A percentile compares a stretch with the other conserved stretches of the same genome.
Evolutionary conservation across 2,329 filamentous ascomycete genomes (phyloP).

Genomic region (Colletotrichum lindemuthianum): DNA sequence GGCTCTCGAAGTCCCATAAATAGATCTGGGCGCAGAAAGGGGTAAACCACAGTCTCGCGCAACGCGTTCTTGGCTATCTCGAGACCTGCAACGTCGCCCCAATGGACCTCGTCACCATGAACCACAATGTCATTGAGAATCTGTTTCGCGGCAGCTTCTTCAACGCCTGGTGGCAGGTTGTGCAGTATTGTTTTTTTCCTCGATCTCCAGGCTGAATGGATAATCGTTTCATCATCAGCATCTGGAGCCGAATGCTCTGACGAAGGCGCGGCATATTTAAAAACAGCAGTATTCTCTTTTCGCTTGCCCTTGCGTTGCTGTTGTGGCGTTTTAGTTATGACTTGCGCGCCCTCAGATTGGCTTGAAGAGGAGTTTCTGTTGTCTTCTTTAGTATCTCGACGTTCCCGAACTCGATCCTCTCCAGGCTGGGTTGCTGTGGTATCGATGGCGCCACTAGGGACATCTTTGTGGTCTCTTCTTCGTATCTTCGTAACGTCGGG

Average conservation of each 20-base stretch:
- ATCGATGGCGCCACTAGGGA: neutral
- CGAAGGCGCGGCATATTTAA: constrained; percentile 58
- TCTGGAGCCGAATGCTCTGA: constrained; percentile 51
- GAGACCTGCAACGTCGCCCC: constrained; percentile 91
- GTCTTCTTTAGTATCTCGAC: too few relatives aligned
- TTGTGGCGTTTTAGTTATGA: neutral
- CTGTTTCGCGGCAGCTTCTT: constrained; percentile 84
- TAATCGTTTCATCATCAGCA: constrained; percentile 50
- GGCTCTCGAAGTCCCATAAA: constrained; percentile 97
- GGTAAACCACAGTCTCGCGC: constrained; percentile 96
- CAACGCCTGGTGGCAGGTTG: constrained; percentile 82
- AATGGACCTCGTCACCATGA: constrained; percentile 92
- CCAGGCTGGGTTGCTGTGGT: neutral
- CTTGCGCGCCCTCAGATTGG: constrained; percentile 7
- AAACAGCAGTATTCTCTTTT: constrained; percentile 48
- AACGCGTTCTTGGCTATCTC: constrained; percentile 91
- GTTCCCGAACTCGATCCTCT: too few relatives aligned
- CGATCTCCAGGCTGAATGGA: constrained; percentile 66
- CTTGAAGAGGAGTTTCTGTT: constrained; percentile 17
- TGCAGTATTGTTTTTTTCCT: constrained; percentile 75
- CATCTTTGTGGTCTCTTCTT: constrained; percentile 25
- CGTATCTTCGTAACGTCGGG: constrained; percentile 20
- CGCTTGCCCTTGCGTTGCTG: constrained; percentile 40
- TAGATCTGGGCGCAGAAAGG: constrained; percentile 91
- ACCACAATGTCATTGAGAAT: constrained; percentile 97